Base-by-base conservation (phyloP, 495 filamentous ascomycete species). In the Hypoxylon lenormandii region DNA sequence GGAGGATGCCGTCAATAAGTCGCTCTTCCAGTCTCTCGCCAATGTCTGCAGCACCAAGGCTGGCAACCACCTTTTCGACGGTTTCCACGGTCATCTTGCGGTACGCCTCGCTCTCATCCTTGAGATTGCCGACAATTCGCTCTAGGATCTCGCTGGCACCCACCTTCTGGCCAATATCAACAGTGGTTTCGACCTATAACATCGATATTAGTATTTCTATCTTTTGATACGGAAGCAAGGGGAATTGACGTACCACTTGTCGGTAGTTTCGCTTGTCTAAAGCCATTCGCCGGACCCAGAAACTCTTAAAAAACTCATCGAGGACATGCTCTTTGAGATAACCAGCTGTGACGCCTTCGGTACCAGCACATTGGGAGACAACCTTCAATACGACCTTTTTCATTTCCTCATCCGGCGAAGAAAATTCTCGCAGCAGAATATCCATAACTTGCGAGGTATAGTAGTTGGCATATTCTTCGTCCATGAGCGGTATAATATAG, bases 31-130 rank as follows among this genome's bases (percentile, higher is more conserved):
- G 80, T 42, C 94, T 87, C 77, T 96, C 92, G 11, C 91, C 91
- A 73, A 99, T 92, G 76, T 98, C 95, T 18, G 94, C 94, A 22
- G 94, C 94, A 54, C 96, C 96, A 30, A 97, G 85, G 45, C 92
- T 90, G 2, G 94, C 92, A 73, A 98, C 90, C 23, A 98, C 86
- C 79, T 98, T 98, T 79, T 99, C 96, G 6, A 97, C 86, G 0
- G 94, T 97, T 81, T 99, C 96, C 19, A 98, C 89, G 0, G 96
- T 96, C 96, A 99, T 99, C 83, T 98, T 98, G 8, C 96, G 90
- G 77, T 98, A 99, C 0, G 94, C 91, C 72, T 99, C 96, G 76
- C 91, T 97, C 77, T 99, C 96, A 72, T 99, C 96, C 78, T 98
- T 99, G 51, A 99, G 85, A 70, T 98, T 97, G 80, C 86, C 90